These are phyloP conservation scores for Gleditsia sinensis DNA, from an alignment of 306 rosid genomes.

Conservation along the genomic window DNA sequence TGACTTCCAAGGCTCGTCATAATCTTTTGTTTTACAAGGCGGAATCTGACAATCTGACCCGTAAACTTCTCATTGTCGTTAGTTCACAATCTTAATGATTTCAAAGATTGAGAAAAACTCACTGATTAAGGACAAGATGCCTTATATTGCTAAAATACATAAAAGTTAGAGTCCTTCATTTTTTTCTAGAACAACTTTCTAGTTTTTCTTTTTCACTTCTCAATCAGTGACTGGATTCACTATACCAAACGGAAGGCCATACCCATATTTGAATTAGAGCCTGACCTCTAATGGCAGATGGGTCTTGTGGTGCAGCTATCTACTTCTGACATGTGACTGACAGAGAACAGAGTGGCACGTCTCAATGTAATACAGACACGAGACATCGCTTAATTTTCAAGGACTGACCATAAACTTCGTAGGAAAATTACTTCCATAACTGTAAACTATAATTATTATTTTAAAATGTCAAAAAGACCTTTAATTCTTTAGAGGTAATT, in stretches of 20 bases:
- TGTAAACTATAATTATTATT: background rate
- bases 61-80: background rate
- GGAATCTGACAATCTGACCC: background rate
- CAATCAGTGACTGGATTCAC: conserved; percentile 12
- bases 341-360: conserved; percentile 18
- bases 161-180: background rate
- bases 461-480: conserved; percentile 32
- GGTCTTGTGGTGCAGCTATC: conserved; percentile 22
- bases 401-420: background rate
- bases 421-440: background rate
- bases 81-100: background rate
- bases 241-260: background rate
- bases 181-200: background rate
- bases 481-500: background rate
- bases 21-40: no score
- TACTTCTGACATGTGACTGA: conserved; percentile 5
- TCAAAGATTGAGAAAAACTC: background rate
- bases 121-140: background rate
- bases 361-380: conserved; percentile 10
- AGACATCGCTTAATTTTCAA: conserved; percentile 8
- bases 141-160: background rate
- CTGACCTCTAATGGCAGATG: conserved; percentile 16
- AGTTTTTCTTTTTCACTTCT: no score
- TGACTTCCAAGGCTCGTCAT: background rate
- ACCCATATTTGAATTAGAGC: background rate